A percentile compares a stretch with the other conserved stretches of the same genome.
Evolutionary conservation across 306 rosid genomes (phyloP).

Genomic region (Vicia villosa): DNA sequence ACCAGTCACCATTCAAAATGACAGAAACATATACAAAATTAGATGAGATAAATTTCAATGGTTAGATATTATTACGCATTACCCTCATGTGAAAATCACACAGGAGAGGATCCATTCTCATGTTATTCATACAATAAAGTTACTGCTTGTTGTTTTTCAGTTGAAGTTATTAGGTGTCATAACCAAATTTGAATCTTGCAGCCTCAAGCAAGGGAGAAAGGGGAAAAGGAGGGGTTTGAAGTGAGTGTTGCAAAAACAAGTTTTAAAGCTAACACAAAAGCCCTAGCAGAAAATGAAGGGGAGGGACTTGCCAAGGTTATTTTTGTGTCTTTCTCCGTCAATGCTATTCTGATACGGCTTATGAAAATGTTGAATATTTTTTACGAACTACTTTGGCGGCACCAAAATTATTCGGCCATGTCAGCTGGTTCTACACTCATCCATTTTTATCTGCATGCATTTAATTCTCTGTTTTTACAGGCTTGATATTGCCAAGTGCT

Average conservation of each 20-base stretch:
- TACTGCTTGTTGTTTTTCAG: neutral
- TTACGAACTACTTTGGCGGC: neutral
- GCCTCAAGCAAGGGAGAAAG: constrained; percentile 98
- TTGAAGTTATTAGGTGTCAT: constrained; percentile 24
- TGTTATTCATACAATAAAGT: constrained; percentile 23
- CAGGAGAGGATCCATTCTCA: neutral
- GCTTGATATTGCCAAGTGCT: constrained; percentile 22
- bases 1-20: too few species aligned
- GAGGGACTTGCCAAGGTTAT: constrained; percentile 94
- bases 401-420: constrained; percentile 3
- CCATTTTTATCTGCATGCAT: constrained; percentile 24
- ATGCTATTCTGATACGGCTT: constrained; percentile 1
- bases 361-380: neutral
- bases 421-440: constrained; percentile 13
- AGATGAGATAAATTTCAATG: too few species aligned
- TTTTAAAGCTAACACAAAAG: constrained; percentile 98
- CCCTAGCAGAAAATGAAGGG: constrained; percentile 98
- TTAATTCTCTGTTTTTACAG: constrained; percentile 1
- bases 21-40: too few species aligned
- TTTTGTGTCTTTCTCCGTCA: constrained; percentile 26
- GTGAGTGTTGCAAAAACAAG: constrained; percentile 89
- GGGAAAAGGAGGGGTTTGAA: constrained; percentile 84
- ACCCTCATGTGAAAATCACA: too few species aligned
- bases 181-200: constrained; percentile 47
- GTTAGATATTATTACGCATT: too few species aligned